Base-by-base conservation (phyloP, 1,284 basidiomycete genomes). In the Microbotryomycetes sp. region DNA sequence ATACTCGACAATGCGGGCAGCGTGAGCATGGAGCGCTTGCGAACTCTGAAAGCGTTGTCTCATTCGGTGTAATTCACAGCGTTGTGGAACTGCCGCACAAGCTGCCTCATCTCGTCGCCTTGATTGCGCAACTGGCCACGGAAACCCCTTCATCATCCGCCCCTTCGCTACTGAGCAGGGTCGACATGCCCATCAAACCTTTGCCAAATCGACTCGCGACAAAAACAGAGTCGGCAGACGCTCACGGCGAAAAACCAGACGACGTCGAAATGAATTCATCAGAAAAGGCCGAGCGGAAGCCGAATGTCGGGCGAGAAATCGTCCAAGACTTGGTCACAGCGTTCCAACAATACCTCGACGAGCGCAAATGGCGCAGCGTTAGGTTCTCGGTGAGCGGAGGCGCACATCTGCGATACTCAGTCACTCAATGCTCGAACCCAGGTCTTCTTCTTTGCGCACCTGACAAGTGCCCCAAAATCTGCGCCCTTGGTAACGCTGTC, bases 71-170 rank as follows among this genome's bases (percentile, higher is more conserved):
- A 26, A 18, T 56, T 27, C 30, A 6, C 71, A 85, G 85, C 28
- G 82, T 93, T 52, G 89, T 86, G 0, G 89, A 96, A 75, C 85
- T 93, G 70, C 91, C 91, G 0, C 91, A 84, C 79, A 97, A 97
- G 79, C 87, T 89, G 52, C 86, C 89, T 0, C 88, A 86, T 73
- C 91, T 91, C 75, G 89, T 88, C 13, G 82, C 88, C 11, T 76
- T 94, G n/a, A 80, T 94, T 35, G 81, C 85, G 31, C 77, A 84
- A 46, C 78, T 94, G 27, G 49, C 59, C 29, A 55, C 41, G 9
- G 50, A 61, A n/a, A n/a, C n/a, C n/a, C 45, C 54, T 15, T 41
- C 35, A 41, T 41, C 35, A 41, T 11, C 11, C 35, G 35, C 35
- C 9, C 35, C 35, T 9, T 41, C 35, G 9, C 35, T 41, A 41